Percentiles rank a stretch among this genome's conserved stretches.
Conservation (phyloP, 2,329 filamentous ascomycete genomes). For the Ophiocordyceps sinensis region DNA sequence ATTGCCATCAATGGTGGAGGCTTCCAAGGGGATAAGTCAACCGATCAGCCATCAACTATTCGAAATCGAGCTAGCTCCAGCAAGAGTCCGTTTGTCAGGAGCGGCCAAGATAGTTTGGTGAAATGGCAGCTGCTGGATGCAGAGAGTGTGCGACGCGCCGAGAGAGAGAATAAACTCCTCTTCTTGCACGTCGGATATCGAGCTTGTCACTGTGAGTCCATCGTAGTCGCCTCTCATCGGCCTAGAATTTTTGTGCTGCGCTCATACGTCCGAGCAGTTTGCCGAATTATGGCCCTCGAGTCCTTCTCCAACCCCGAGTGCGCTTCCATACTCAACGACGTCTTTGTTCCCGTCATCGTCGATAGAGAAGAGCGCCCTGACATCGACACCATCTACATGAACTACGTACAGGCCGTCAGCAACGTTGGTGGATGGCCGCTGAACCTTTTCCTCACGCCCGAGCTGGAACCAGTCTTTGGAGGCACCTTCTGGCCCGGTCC, state of each 20-base stretch:
- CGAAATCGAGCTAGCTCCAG: conserved; percentile 22
- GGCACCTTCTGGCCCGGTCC: conserved; percentile 93
- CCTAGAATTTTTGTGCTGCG: neutral
- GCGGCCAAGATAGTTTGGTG: conserved; percentile 68
- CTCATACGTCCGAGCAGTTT: conserved; percentile 34
- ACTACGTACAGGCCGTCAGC: conserved; percentile 88
- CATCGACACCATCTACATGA: conserved; percentile 94
- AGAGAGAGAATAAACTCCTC: conserved; percentile 70
- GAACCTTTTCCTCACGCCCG: conserved; percentile 91
- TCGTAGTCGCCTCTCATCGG: conserved; percentile 3
- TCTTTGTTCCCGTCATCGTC: conserved; percentile 83
- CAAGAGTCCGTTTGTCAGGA: conserved; percentile 46
- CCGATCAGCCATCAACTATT: conserved; percentile 7
- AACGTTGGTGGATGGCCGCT: conserved; percentile 86
- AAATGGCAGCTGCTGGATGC: conserved; percentile 83
- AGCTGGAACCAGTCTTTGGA: conserved; percentile 86
- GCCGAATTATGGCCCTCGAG: conserved; percentile 84
- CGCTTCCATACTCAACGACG: conserved; percentile 67
- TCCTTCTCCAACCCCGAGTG: conserved; percentile 76
- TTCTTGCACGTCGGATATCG: conserved; percentile 93
- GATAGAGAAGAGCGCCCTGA: conserved; percentile 91
- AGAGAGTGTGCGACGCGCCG: conserved; percentile 62
- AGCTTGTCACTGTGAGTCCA: conserved; percentile 73
- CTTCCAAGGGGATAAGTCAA: neutral
- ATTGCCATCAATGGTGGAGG: neutral